Evolutionary conservation across 2,329 filamentous ascomycete genomes (phyloP).

Genomic region (Aspergillus pseudotamarii): DNA sequence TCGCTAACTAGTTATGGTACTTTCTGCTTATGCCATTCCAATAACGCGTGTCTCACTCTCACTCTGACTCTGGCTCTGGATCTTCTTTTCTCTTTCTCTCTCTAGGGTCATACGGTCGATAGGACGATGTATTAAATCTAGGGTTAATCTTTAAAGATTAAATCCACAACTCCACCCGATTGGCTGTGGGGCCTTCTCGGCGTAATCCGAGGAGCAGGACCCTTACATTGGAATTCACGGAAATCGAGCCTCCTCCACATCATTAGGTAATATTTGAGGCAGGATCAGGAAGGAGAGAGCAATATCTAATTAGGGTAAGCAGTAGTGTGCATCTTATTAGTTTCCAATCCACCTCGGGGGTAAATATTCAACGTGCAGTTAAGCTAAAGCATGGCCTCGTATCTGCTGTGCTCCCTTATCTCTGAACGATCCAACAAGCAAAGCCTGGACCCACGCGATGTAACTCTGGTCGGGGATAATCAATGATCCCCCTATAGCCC

Average conservation of each 20-base stretch:
- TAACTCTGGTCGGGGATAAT: background rate
- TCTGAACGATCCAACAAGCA: too few relatives aligned
- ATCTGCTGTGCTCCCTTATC: background rate
- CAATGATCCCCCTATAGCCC: background rate
- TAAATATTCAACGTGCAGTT: background rate
- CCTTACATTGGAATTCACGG: background rate
- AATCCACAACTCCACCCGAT: background rate
- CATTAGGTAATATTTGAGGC: background rate
- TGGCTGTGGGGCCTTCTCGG: background rate
- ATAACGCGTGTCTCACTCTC: background rate
- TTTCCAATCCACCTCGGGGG: too few relatives aligned
- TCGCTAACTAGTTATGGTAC: too few relatives aligned
- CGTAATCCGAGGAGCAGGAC: background rate
- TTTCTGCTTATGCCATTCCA: too few relatives aligned
- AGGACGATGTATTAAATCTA: background rate
- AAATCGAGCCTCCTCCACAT: background rate
- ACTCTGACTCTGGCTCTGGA: background rate
- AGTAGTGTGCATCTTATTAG: background rate
- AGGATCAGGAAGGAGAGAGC: background rate
- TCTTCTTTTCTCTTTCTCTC: too few relatives aligned
- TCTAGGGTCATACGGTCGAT: background rate
- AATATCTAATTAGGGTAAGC: background rate
- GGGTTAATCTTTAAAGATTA: background rate
- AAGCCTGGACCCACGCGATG: background rate
- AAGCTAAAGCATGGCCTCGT: background rate